These are phyloP conservation scores for Trypanosoma congolense DNA, from an alignment of 208 protist genomes.

Conservation along the genomic window DNA sequence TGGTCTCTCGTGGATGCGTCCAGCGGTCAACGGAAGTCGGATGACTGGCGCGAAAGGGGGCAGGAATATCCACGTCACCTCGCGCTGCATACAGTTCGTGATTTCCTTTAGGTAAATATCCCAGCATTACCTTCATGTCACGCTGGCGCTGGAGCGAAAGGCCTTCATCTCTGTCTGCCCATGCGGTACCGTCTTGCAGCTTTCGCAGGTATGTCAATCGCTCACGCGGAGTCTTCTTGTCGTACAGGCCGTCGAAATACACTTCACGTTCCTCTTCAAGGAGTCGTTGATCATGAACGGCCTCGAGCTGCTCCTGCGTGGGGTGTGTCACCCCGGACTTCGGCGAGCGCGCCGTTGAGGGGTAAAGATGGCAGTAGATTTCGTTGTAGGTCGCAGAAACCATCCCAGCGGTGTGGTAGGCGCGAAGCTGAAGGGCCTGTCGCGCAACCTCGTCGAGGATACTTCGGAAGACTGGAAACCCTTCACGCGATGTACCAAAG, in stretches of 20 bases:
- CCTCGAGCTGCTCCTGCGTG: conserved; percentile 40
- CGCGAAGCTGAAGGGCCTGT: conserved; percentile 62
- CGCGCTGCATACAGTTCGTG: conserved; percentile 78
- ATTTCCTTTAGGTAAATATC: conserved; percentile 85
- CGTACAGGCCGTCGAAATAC: conserved; percentile 77
- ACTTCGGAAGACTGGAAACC: conserved; percentile 71
- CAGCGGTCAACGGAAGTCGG: conserved; percentile 63
- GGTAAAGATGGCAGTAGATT: conserved; percentile 83
- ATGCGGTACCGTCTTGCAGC: conserved; percentile 73
- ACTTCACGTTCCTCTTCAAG: conserved; percentile 73
- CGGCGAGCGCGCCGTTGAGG: conserved; percentile 70
- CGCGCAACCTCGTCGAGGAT: conserved; percentile 74
- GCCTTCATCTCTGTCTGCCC: conserved; percentile 84
- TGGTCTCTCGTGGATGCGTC: conserved; percentile 70
- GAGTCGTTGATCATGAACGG: conserved; percentile 57
- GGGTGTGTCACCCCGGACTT: conserved; percentile 80
- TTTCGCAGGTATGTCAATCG: conserved; percentile 56
- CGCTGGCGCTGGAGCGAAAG: conserved; percentile 83
- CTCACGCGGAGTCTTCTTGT: conserved; percentile 48
- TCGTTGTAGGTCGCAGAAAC: conserved; percentile 76
- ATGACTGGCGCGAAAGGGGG: conserved; percentile 80
- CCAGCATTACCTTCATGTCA: conserved; percentile 82
- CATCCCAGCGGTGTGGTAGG: conserved; percentile 67
- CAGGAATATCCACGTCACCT: conserved; percentile 76
- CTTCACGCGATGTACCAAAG: conserved; percentile 80